A percentile compares a stretch with the other conserved stretches of the same genome.
Conservation (phyloP, 495 filamentous ascomycete species). For the Usnea hakonensis region DNA sequence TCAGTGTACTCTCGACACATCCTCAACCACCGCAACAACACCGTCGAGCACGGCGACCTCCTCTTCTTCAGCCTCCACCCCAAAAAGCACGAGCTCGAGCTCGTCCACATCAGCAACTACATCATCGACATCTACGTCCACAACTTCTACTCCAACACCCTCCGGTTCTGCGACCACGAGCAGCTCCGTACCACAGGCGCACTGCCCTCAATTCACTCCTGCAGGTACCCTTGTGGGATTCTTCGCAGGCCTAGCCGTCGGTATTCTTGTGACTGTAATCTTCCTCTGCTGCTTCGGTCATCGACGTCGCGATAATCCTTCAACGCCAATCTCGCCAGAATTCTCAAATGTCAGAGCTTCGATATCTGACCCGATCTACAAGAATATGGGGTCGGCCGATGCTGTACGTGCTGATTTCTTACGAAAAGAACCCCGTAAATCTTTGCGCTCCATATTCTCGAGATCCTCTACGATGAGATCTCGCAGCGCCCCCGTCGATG, state of each 20-base stretch:
- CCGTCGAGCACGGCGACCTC: conserved; percentile 19
- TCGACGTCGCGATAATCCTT: conserved; percentile 22
- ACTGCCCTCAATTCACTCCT: conserved; percentile 39
- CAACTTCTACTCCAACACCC: conserved; percentile 8
- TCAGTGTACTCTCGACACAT: conserved; percentile 31
- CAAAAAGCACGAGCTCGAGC: conserved; percentile 28
- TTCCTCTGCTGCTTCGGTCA: conserved; percentile 39
- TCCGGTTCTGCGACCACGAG: conserved; percentile 16
- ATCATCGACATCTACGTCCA: conserved; percentile 23
- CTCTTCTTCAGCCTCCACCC: conserved; percentile 26
- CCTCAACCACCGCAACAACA: conserved; percentile 25
- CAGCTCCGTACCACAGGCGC: conserved; percentile 18
- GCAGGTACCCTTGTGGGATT: conserved; percentile 53
- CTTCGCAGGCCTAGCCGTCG: conserved; percentile 53
- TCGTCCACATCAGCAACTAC: conserved; percentile 20
- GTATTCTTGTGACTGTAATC: conserved; percentile 40
- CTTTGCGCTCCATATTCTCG: conserved; percentile 25
- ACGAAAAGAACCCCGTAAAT: conserved; percentile 22
- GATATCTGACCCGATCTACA: conserved; percentile 49
- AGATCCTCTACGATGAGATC: conserved; percentile 15
- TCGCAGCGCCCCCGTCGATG: conserved; percentile 10
- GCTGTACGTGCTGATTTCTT: conserved; percentile 52
- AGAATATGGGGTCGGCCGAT: conserved; percentile 34
- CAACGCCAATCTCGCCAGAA: conserved; percentile 19
- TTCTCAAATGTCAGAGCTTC: conserved; percentile 38